These are phyloP conservation scores for Aspergillus aculeatinus DNA, from an alignment of 2,329 filamentous ascomycete genomes.

Conservation along the genomic window DNA sequence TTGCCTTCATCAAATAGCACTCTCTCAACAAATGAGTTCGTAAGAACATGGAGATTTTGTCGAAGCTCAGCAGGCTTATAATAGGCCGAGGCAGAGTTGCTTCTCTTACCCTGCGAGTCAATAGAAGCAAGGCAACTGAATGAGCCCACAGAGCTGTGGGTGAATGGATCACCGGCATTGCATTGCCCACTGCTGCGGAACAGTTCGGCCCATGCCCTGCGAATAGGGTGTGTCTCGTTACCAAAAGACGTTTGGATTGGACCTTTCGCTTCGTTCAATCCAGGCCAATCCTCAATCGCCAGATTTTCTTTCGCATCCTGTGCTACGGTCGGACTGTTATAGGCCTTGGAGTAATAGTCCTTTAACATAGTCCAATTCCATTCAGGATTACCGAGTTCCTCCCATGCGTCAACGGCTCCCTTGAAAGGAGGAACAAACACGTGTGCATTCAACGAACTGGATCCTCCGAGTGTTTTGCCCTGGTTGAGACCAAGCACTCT, in stretches of 20 bases:
- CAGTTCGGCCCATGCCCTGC: constrained; percentile 8
- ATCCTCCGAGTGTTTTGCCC: constrained; percentile 11
- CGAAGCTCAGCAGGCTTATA: constrained; percentile 8
- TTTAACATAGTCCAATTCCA: constrained; percentile 8
- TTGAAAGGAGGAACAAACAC: constrained; percentile 12
- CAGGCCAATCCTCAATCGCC: constrained; percentile 8
- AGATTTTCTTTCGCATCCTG: constrained; percentile 3
- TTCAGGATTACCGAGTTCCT: constrained; percentile 6
- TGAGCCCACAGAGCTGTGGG: constrained; percentile 5
- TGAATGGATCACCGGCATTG: constrained; percentile 7
- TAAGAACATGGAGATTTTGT: constrained; percentile 6
- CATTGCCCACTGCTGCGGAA: constrained; percentile 3
- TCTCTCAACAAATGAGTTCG: constrained; percentile 5
- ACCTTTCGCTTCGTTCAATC: constrained; percentile 5
- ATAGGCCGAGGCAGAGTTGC: constrained; percentile 5
- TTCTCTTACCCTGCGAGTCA: constrained; percentile 4
- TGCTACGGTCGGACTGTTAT: constrained; percentile 4
- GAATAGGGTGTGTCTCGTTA: constrained; percentile 3
- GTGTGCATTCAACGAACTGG: constrained; percentile 12
- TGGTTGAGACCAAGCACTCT: constrained; percentile 11
- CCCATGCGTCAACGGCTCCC: constrained; percentile 7
- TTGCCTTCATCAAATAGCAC: constrained; percentile 4
- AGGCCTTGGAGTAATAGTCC: constrained; percentile 5
- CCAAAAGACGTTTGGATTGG: constrained; percentile 8
- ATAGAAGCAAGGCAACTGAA: constrained; percentile 9